phyloP scores from a whole-genome alignment of 2,329 filamentous ascomycete genomes.

The Ceratocystis lukuohia region DNA sequence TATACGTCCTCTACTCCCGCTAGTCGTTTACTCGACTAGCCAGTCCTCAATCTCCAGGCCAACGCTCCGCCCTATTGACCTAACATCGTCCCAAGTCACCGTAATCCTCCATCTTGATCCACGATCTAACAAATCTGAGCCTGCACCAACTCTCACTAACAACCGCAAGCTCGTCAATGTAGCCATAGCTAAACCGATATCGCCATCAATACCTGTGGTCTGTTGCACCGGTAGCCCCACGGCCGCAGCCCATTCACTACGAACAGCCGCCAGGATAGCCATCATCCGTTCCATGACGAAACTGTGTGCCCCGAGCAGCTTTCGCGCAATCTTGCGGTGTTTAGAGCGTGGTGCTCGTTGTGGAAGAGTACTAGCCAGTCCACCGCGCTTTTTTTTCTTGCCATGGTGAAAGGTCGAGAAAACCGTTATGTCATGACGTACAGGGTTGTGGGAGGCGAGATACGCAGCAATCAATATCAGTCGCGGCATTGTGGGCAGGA shows the following conservation, averaged over 20 bases:
- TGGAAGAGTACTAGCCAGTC: slow-evolving; percentile 28
- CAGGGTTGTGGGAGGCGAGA: slow-evolving; percentile 66
- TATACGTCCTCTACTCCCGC: background rate
- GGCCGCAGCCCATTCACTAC: slow-evolving; percentile 38
- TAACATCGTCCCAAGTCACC: slow-evolving; percentile 63
- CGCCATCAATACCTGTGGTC: slow-evolving; percentile 34
- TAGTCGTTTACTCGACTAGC: slow-evolving; percentile 44
- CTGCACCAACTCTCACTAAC: slow-evolving; percentile 50
- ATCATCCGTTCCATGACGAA: slow-evolving; percentile 69
- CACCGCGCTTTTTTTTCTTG: slow-evolving; percentile 37
- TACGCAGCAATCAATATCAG: slow-evolving; percentile 65
- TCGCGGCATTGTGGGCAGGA: slow-evolving; percentile 59
- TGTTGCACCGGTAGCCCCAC: slow-evolving; percentile 26
- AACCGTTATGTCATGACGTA: slow-evolving; percentile 57
- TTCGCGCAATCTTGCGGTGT: slow-evolving; percentile 60
- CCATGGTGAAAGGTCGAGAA: slow-evolving; percentile 59
- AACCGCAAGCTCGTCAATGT: slow-evolving; percentile 59
- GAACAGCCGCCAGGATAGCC: slow-evolving; percentile 59
- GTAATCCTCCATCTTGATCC: slow-evolving; percentile 66
- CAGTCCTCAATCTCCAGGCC: slow-evolving; percentile 71
- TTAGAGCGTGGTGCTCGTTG: slow-evolving; percentile 31
- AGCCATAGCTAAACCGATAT: slow-evolving; percentile 52
- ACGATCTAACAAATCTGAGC: slow-evolving; percentile 52
- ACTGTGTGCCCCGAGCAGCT: slow-evolving; percentile 61
- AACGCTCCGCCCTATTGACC: slow-evolving; percentile 56